These are phyloP conservation scores for Phytopythium boreale DNA, from an alignment of 352 stramenopile species.

Conservation along the genomic window DNA sequence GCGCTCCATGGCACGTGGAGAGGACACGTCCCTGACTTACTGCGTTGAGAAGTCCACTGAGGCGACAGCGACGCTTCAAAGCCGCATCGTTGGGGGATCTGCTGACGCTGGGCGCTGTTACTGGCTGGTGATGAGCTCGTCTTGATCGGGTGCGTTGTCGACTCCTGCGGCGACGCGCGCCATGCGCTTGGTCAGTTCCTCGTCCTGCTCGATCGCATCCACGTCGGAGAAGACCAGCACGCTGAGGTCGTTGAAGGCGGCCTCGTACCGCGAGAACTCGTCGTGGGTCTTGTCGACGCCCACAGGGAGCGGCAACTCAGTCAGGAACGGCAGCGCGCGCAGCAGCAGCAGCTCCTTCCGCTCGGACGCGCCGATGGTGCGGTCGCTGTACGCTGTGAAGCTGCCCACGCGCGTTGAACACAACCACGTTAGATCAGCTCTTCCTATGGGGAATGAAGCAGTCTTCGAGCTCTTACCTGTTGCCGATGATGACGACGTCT, in stretches of 20 bases:
- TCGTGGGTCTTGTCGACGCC: conserved; percentile 42
- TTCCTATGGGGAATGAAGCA: neutral
- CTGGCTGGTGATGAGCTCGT: conserved; percentile 4
- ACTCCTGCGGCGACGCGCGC: conserved; percentile 9
- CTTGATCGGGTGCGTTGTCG: neutral
- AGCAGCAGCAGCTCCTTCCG: conserved; percentile 48
- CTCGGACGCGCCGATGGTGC: conserved; percentile 40
- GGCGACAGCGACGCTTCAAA: neutral
- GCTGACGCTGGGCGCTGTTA: neutral
- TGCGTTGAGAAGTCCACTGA: too few relatives aligned
- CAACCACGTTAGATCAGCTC: neutral
- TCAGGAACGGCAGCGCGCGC: conserved; percentile 41
- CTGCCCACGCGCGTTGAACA: conserved; percentile 16
- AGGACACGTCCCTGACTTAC: too few relatives aligned
- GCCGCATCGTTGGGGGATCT: neutral
- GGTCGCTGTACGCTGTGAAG: conserved; percentile 77
- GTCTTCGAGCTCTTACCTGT: conserved; percentile 44
- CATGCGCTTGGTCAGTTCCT: conserved; percentile 21
- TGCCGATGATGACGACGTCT: conserved; percentile 80
- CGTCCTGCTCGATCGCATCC: conserved; percentile 10
- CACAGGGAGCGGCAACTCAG: conserved; percentile 38
- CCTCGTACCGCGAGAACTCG: conserved; percentile 61
- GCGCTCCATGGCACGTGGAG: neutral
- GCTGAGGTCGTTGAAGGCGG: conserved; percentile 74
- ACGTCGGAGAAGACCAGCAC: conserved; percentile 20